A percentile compares a stretch with the other conserved stretches of the same genome.
These are phyloP conservation scores for Nakazawaea siamensis DNA, from an alignment of 805 yeast species.

Conservation along the genomic window DNA sequence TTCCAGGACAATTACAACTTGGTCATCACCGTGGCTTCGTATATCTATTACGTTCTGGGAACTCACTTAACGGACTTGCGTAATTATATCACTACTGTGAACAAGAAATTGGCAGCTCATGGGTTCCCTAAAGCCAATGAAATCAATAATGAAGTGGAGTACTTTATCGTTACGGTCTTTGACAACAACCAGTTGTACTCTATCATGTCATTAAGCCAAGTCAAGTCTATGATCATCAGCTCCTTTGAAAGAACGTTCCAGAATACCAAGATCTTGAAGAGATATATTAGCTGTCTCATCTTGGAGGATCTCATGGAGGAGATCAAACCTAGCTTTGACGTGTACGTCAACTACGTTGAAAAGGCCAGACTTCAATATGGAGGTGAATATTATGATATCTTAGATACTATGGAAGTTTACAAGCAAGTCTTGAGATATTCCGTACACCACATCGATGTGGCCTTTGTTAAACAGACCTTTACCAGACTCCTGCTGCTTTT, in stretches of 20 bases:
- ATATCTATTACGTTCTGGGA: neutral
- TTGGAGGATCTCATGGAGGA: slow-evolving; percentile 14
- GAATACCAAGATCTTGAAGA: slow-evolving; percentile 28
- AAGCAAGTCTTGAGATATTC: slow-evolving; percentile 13
- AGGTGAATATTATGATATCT: slow-evolving; percentile 26
- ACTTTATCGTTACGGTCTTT: slow-evolving; percentile 5
- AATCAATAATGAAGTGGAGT: slow-evolving; percentile 3
- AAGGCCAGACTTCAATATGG: slow-evolving; percentile 27
- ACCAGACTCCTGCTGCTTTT: neutral
- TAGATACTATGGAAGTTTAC: slow-evolving; percentile 20
- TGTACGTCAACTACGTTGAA: slow-evolving; percentile 31
- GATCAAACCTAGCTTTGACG: slow-evolving; percentile 26
- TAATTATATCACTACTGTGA: neutral
- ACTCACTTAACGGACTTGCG: neutral
- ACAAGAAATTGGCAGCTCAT: neutral
- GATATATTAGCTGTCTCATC: slow-evolving; percentile 22
- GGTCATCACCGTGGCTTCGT: slow-evolving; percentile 2
- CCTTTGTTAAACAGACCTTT: neutral
- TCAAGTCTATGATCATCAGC: slow-evolving; percentile 1
- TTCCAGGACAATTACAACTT: slow-evolving; percentile 5
- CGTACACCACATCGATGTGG: slow-evolving; percentile 12
- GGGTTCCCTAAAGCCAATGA: slow-evolving; percentile 8
- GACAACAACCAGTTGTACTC: slow-evolving; percentile 4
- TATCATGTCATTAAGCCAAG: neutral
- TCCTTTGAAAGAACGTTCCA: slow-evolving; percentile 32